Percentiles rank a stretch among this genome's conserved stretches.
Evolutionary conservation across 768 basidiomycete species (phyloP).

Genomic region (Xanthoconium purpureum): DNA sequence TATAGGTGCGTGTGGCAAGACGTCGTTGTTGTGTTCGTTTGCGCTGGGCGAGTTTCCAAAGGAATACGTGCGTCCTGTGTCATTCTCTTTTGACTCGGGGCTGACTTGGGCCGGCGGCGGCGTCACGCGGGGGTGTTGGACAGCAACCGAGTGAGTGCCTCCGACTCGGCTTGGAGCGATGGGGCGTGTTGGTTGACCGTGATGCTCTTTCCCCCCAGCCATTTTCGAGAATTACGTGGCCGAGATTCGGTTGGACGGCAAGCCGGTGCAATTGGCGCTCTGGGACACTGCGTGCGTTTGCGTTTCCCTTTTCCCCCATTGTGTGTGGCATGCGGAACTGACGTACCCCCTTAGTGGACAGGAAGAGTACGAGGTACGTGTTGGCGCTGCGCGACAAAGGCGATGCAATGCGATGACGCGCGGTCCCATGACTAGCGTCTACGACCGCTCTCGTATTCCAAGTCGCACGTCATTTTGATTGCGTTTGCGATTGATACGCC

Average conservation of each 20-base stretch:
- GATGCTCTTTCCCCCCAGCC: slow-evolving; percentile 36
- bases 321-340: not conserved
- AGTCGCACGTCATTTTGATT: slow-evolving; percentile 98
- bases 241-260: slow-evolving; percentile 95
- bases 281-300: slow-evolving; percentile 97
- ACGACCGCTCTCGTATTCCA: slow-evolving; percentile 95
- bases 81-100: not conserved
- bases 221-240: slow-evolving; percentile 99
- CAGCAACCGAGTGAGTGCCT: slow-evolving; percentile 43
- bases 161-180: no score
- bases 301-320: not conserved
- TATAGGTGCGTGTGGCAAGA: slow-evolving; percentile 93
- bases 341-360: slow-evolving; percentile 63
- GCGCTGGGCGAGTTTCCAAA: slow-evolving; percentile 93
- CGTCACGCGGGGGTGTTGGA: not conserved
- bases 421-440: slow-evolving; percentile 54
- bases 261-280: slow-evolving; percentile 92
- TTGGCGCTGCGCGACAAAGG: not conserved
- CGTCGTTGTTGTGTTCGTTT: slow-evolving; percentile 85
- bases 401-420: not conserved
- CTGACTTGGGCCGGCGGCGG: not conserved
- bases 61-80: slow-evolving; percentile 73
- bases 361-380: slow-evolving; percentile 90
- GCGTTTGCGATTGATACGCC: slow-evolving; percentile 95
- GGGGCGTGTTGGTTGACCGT: no score